A percentile compares a stretch with the other conserved stretches of the same genome.
Evolutionary conservation across 108 stramenopile genomes (phyloP).

Genomic region (Skeletonema menzelii): DNA sequence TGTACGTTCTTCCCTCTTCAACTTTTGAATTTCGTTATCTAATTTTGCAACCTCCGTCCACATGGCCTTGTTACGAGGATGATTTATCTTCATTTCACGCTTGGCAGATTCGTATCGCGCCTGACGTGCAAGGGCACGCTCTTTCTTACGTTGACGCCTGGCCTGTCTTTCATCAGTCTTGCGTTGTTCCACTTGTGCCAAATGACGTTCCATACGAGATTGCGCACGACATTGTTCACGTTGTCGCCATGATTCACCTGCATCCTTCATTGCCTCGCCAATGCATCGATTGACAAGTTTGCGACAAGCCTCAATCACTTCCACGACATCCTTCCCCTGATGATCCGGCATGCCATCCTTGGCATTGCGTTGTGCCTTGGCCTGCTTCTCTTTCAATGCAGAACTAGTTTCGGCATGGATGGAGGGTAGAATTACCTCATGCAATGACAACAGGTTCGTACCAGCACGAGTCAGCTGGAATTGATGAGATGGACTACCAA

Average conservation of each 20-base stretch:
- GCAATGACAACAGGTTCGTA: conserved; percentile 32
- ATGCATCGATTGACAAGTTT: conserved; percentile 33
- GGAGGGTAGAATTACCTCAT: conserved; percentile 46
- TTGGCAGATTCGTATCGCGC: conserved; percentile 19
- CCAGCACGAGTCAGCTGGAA: conserved; percentile 36
- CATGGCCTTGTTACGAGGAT: conserved; percentile 48
- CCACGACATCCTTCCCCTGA: conserved; percentile 42
- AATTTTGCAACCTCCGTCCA: conserved; percentile 44
- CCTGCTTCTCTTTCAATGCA: conserved; percentile 37
- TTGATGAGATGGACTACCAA: conserved; percentile 35
- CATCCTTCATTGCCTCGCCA: conserved; percentile 18
- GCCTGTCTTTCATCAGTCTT: conserved; percentile 1
- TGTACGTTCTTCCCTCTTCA: conserved; percentile 40
- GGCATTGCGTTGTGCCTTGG: conserved; percentile 39
- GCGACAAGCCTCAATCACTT: conserved; percentile 36
- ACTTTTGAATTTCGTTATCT: conserved; percentile 45
- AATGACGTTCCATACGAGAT: conserved; percentile 6
- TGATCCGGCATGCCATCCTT: conserved; percentile 29
- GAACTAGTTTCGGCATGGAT: conserved; percentile 23
- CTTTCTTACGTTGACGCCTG: conserved; percentile 28
- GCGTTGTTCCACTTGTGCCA: conserved; percentile 14
- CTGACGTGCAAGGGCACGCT: conserved; percentile 26
- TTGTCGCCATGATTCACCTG: conserved; percentile 36
- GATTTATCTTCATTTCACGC: conserved; percentile 24
- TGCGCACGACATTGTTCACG: conserved; percentile 12